A percentile compares a stretch with the other conserved stretches of the same genome.
These are phyloP conservation scores for Cordyceps militaris DNA, from an alignment of 2,329 filamentous ascomycete genomes.

Conservation along the genomic window DNA sequence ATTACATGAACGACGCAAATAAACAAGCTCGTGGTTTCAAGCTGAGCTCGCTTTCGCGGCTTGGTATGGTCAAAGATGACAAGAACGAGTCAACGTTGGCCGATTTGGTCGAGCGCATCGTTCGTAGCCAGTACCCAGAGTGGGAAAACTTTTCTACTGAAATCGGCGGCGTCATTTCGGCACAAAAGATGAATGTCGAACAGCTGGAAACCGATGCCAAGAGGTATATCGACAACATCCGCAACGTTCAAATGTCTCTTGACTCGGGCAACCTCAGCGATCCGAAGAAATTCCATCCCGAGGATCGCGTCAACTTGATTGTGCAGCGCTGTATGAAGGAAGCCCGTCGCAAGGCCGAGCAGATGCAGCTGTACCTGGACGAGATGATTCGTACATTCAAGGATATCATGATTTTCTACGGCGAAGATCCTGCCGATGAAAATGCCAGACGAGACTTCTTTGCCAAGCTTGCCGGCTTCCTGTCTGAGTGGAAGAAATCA, in stretches of 20 bases:
- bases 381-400: conserved; percentile 89
- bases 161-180: conserved; percentile 68
- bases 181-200: conserved; percentile 92
- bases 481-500: conserved; percentile 93
- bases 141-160: conserved; percentile 87
- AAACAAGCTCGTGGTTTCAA: conserved; percentile 99
- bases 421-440: conserved; percentile 86
- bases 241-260: conserved; percentile 84
- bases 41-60: conserved; percentile 81
- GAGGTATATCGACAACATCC: conserved; percentile 90
- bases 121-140: conserved; percentile 91
- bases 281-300: conserved; percentile 94
- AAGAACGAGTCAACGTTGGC: conserved; percentile 97
- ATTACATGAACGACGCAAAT: conserved; percentile 99
- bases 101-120: conserved; percentile 92
- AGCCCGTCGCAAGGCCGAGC: conserved; percentile 87
- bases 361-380: conserved; percentile 87
- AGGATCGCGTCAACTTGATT: conserved; percentile 87
- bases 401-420: conserved; percentile 94
- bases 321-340: conserved; percentile 96
- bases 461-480: conserved; percentile 81
- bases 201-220: conserved; percentile 81
- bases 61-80: conserved; percentile 98
- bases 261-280: conserved; percentile 93
- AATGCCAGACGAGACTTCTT: conserved; percentile 95